Evolutionary conservation across 2,329 filamentous ascomycete genomes (phyloP), one percentile per base, ranked within the genome.

Genomic region (Alternaria arborescens): DNA sequence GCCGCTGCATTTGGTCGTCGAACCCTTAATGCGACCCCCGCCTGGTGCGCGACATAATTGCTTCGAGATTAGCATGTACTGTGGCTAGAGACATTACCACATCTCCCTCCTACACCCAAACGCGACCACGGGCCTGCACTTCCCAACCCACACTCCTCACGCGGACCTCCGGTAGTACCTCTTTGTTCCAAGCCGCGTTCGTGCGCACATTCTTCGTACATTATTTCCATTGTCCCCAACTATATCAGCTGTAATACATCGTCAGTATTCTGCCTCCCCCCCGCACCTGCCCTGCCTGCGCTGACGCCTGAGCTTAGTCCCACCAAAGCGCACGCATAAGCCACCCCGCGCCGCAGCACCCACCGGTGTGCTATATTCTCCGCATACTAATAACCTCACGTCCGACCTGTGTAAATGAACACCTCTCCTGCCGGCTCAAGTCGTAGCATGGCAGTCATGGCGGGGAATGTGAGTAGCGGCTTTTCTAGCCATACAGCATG

Each of bases 11-110:
- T 26, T 50, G 57, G 55, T 66, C 62, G 50, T 66, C 62, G 62
- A 34, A 72, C 70, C 71, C 76, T 76, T 74, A 79, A 79, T 79
- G 77, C 76, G 71, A 74, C 71, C 76, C 72, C 73, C 71, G 75
- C 70, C 74, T 68, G 69, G 71, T 72, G 75, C 76, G 73, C 77
- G 71, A 72, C 67, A 71, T 64, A 70, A 71, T 73, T 73, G 67
- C 73, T 78, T 77, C 72, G 71, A 77, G 69, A 67, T 69, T 73
- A 76, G 74, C 71, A 78, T 78, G 76, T 71, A 72, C 75, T 71
- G 71, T 68, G 71, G 68, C 66, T 79, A 75, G 74, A 40, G 36
- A 20, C 36, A 11, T 40, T 18, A 18, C n/a, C 36, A 40, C n/a
- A 18, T n/a, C 32, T 36, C 32, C 16, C 34, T n/a, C 16, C 34